phyloP scores from a whole-genome alignment of 805 yeast genomes.

The Suhomyces tanzawaensis region DNA sequence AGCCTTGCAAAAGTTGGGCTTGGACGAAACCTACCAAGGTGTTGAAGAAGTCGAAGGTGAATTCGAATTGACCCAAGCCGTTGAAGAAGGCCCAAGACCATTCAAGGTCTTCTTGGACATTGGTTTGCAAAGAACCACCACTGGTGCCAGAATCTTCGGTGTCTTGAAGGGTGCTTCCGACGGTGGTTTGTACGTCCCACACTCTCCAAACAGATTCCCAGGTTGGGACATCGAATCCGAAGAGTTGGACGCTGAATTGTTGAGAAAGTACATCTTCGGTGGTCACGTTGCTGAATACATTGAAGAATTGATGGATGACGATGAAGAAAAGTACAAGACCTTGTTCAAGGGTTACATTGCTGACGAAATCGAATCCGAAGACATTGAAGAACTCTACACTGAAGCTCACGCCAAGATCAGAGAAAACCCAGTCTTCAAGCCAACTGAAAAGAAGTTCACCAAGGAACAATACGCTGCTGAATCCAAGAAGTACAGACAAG shows the following conservation, averaged over 20 bases:
- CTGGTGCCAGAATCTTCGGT: conserved; percentile 99
- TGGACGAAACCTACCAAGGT: conserved; percentile 97
- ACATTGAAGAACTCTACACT: conserved; percentile 90
- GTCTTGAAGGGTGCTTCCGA: conserved; percentile 99
- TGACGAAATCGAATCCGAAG: conserved; percentile 96
- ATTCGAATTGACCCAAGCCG: conserved; percentile 97
- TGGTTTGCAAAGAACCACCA: conserved; percentile 99
- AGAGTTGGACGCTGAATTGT: conserved; percentile 95
- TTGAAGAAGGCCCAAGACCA: conserved; percentile 99
- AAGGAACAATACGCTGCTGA: conserved; percentile 98
- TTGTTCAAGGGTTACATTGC: conserved; percentile 95
- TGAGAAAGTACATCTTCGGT: conserved; percentile 99
- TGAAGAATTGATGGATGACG: conserved; percentile 99
- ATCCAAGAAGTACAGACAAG: conserved; percentile 88
- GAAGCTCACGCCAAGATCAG: conserved; percentile 96
- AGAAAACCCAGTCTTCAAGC: conserved; percentile 90
- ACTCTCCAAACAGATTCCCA: conserved; percentile 99
- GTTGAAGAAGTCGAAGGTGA: conserved; percentile 99
- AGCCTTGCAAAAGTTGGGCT: conserved; percentile 94
- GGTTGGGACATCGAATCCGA: conserved; percentile 99
- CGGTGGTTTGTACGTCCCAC: conserved; percentile 99
- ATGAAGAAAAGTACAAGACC: conserved; percentile 98
- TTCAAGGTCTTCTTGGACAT: conserved; percentile 99
- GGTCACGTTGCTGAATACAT: conserved; percentile 99
- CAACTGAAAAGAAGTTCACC: conserved; percentile 89